A percentile compares a stretch with the other conserved stretches of the same genome.
These are phyloP conservation scores for Coemansia asiatica DNA, from an alignment of 192 early-diverging fungal species.

Conservation along the genomic window DNA sequence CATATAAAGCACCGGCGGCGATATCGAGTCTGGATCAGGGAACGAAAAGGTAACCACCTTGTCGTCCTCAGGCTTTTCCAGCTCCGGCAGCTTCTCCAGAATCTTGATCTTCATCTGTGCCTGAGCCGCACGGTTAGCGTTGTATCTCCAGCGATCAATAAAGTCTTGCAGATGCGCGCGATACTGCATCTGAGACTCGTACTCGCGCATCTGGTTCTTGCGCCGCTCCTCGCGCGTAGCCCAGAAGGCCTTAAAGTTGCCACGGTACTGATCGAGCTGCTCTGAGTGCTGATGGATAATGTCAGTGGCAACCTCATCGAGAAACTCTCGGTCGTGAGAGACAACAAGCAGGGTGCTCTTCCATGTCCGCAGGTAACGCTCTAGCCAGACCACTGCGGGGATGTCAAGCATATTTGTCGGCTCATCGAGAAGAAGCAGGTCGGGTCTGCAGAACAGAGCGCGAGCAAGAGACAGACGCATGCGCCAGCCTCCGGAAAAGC, in stretches of 20 bases:
- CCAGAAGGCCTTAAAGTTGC: constrained; percentile 91
- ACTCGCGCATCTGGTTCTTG: constrained; percentile 89
- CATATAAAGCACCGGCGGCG: constrained; percentile 97
- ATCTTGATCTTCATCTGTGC: constrained; percentile 98
- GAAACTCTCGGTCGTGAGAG: constrained; percentile 97
- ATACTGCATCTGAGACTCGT: constrained; percentile 93
- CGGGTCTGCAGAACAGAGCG: constrained; percentile 95
- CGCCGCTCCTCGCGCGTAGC: constrained; percentile 87
- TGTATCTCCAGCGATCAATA: constrained; percentile 99
- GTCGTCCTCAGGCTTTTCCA: constrained; percentile 83
- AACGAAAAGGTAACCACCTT: constrained; percentile 85
- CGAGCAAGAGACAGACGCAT: constrained; percentile 97
- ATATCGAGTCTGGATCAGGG: constrained; percentile 88
- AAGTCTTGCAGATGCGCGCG: constrained; percentile 96
- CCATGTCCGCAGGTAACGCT: constrained; percentile 91
- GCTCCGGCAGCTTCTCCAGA: constrained; percentile 91
- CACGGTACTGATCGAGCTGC: constrained; percentile 90
- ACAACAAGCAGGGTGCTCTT: constrained; percentile 90
- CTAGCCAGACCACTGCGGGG: constrained; percentile 97
- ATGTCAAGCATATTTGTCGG: constrained; percentile 92
- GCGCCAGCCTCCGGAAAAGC: constrained; percentile 99
- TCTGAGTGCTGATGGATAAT: constrained; percentile 95
- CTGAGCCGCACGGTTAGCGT: constrained; percentile 94
- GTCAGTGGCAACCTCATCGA: constrained; percentile 96
- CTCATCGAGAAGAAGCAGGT: constrained; percentile 88